Percentiles rank a stretch among this genome's conserved stretches.
phyloP scores from a whole-genome alignment of 2,329 filamentous ascomycete species.

The Boeremia lycopersici region DNA sequence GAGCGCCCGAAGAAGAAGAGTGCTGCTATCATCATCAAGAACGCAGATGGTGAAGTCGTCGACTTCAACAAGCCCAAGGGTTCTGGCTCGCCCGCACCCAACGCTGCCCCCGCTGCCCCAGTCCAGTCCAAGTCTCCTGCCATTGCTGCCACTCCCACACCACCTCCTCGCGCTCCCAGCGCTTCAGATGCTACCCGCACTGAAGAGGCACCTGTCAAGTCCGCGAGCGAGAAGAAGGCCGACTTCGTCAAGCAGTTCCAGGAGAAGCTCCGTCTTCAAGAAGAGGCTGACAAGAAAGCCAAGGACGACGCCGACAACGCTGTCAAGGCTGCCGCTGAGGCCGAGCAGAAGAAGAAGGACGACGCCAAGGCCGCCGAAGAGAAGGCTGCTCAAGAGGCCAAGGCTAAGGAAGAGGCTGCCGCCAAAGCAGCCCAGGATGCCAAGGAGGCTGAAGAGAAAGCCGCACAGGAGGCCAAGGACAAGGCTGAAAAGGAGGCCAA shows the following conservation, averaged over 20 bases:
- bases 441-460: constrained; percentile 27
- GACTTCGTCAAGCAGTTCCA: constrained; percentile 73
- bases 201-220: constrained; percentile 72
- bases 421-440: constrained; percentile 45
- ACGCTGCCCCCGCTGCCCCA: constrained; percentile 50
- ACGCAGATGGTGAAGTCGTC: constrained; percentile 77
- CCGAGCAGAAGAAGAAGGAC: constrained; percentile 60
- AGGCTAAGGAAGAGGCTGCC: constrained; percentile 57
- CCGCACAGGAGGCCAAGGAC: constrained; percentile 34
- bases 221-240: constrained; percentile 71
- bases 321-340: constrained; percentile 51
- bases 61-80: constrained; percentile 59
- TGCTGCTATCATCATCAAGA: constrained; percentile 82
- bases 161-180: constrained; percentile 74
- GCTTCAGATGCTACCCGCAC: constrained; percentile 66
- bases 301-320: constrained; percentile 49
- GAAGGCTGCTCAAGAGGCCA: constrained; percentile 50
- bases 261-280: constrained; percentile 54
- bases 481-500: constrained; percentile 40
- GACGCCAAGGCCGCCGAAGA: constrained; percentile 48
- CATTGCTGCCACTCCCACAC: constrained; percentile 70
- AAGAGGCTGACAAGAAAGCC: constrained; percentile 65
- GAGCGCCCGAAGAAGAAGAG: constrained; percentile 70
- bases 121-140: constrained; percentile 64
- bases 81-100: constrained; percentile 48